A percentile compares a stretch with the other conserved stretches of the same genome.
Evolutionary conservation across 805 yeast genomes (phyloP).

Genomic region (Groenewaldozyma tartarivorans): DNA sequence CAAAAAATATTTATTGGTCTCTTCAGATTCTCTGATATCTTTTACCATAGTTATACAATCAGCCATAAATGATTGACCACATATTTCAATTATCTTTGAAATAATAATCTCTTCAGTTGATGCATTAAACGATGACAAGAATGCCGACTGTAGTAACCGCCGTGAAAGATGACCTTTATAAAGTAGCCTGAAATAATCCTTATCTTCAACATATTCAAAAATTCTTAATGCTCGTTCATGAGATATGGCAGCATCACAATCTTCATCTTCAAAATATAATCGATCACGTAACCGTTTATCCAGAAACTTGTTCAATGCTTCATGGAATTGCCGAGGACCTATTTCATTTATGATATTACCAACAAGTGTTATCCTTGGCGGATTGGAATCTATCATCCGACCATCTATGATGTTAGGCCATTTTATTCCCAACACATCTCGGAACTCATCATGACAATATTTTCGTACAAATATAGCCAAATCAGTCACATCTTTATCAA

Average conservation of each 20-base stretch:
- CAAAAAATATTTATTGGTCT: constrained; percentile 47
- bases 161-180: constrained; percentile 44
- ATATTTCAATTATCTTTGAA: constrained; percentile 73
- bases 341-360: constrained; percentile 1
- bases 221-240: constrained; percentile 76
- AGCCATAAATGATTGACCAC: constrained; percentile 81
- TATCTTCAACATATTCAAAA: constrained; percentile 83
- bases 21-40: constrained; percentile 76
- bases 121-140: constrained; percentile 70
- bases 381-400: background rate
- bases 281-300: constrained; percentile 21
- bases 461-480: background rate
- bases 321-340: constrained; percentile 11
- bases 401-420: background rate
- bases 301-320: constrained; percentile 22
- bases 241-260: background rate
- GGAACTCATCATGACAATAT: background rate
- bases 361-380: background rate
- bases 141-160: constrained; percentile 75
- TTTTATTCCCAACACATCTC: background rate
- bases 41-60: constrained; percentile 91
- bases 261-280: constrained; percentile 10
- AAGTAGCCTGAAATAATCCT: constrained; percentile 31
- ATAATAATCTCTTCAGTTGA: constrained; percentile 74
- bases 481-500: too few species aligned